Evolutionary conservation across 495 filamentous ascomycete species (phyloP).

Genomic region (Astrothelium subdiscretum): DNA sequence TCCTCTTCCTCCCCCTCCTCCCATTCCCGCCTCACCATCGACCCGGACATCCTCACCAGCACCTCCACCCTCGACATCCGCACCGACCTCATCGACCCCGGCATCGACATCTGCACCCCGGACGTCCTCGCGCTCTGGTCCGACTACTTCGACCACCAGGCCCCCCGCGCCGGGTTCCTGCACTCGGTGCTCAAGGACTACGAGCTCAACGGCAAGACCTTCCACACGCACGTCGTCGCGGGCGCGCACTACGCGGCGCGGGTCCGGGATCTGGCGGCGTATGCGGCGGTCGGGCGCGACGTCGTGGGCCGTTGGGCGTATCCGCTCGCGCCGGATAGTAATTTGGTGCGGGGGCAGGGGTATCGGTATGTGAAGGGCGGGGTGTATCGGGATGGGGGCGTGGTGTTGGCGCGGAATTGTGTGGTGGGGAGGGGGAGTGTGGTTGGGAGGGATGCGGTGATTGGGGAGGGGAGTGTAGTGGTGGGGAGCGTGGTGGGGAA

Average conservation of each 20-base stretch:
- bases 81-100: slow-evolving; percentile 83
- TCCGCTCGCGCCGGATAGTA: slow-evolving; percentile 84
- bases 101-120: slow-evolving; percentile 94
- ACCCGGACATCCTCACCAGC: slow-evolving; percentile 54
- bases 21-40: slow-evolving; percentile 44
- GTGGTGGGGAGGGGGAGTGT: slow-evolving; percentile 53
- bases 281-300: slow-evolving; percentile 83
- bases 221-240: slow-evolving; percentile 78
- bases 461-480: slow-evolving; percentile 60
- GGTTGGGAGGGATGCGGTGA: slow-evolving; percentile 61
- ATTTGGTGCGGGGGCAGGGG: slow-evolving; percentile 61
- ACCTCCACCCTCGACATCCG: slow-evolving; percentile 66
- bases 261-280: slow-evolving; percentile 74
- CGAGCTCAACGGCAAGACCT: slow-evolving; percentile 90
- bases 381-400: slow-evolving; percentile 59
- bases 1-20: background rate
- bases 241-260: slow-evolving; percentile 70
- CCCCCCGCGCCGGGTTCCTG: slow-evolving; percentile 76
- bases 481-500: slow-evolving; percentile 67
- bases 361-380: slow-evolving; percentile 57
- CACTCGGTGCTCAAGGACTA: slow-evolving; percentile 90
- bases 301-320: slow-evolving; percentile 83
- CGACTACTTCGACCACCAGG: slow-evolving; percentile 93
- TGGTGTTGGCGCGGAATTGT: slow-evolving; percentile 61
- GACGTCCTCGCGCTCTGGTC: slow-evolving; percentile 92